These are phyloP conservation scores for Tirmania nivea DNA, from an alignment of 495 filamentous ascomycete genomes.

Conservation along the genomic window DNA sequence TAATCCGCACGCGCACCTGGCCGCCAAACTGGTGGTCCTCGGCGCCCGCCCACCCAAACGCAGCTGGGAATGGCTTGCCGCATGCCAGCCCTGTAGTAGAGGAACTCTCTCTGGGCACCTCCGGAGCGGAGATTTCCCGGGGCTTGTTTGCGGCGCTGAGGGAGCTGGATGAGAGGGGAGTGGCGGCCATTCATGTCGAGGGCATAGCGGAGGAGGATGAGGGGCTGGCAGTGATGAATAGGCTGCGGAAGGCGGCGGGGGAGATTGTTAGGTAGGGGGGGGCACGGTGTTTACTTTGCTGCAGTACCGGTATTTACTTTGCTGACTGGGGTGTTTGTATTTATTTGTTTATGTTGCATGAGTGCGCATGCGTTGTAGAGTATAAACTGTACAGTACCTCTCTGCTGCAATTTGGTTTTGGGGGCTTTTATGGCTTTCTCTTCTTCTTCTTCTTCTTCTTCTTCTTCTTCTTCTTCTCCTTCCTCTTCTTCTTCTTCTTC, in stretches of 20 bases:
- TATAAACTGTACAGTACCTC: too few relatives aligned
- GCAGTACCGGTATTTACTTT: too few relatives aligned
- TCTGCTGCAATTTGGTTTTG: too few relatives aligned
- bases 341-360: too few relatives aligned
- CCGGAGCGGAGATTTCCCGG: conserved; percentile 52
- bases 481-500: not conserved
- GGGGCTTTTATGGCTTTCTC: too few relatives aligned
- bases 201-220: conserved; percentile 69
- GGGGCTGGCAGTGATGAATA: conserved; percentile 92
- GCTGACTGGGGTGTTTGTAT: too few relatives aligned
- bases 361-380: too few relatives aligned
- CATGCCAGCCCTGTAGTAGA: too few relatives aligned
- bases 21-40: conserved; percentile 19
- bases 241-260: conserved; percentile 65
- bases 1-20: not conserved
- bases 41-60: too few relatives aligned
- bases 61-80: too few relatives aligned
- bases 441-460: not conserved
- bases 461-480: not conserved
- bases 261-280: conserved; percentile 15
- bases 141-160: conserved; percentile 71
- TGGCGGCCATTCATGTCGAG: conserved; percentile 79
- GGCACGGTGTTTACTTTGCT: too few relatives aligned
- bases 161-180: conserved; percentile 55
- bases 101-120: conserved; percentile 43